A percentile compares a stretch with the other conserved stretches of the same genome.
Conservation (phyloP, 306 rosid genomes). For the Vigna nakashimae region DNA sequence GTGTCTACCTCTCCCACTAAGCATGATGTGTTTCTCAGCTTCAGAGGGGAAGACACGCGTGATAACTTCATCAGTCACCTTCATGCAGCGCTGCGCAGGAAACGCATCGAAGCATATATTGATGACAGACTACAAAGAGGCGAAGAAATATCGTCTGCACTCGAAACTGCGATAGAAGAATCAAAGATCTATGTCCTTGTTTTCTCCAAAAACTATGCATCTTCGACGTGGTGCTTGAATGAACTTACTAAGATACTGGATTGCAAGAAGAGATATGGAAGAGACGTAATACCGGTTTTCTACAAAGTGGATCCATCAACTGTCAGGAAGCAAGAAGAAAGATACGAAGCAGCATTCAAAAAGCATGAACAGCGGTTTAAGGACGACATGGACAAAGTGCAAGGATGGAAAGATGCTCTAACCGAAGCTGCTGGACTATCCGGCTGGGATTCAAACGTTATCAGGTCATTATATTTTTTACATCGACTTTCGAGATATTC, state of each 20-base stretch:
- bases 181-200: background rate
- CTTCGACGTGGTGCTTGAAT: background rate
- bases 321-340: constrained; percentile 20
- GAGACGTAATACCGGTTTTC: constrained; percentile 41
- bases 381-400: background rate
- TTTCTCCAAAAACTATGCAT: background rate
- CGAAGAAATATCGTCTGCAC: background rate
- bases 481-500: too few relatives aligned
- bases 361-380: background rate
- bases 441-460: background rate
- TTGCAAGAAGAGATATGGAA: constrained; percentile 3
- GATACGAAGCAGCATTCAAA: background rate
- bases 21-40: constrained; percentile 42
- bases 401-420: constrained; percentile 16
- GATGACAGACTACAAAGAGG: background rate
- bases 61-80: background rate
- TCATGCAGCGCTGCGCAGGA: background rate
- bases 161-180: background rate
- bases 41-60: constrained; percentile 43
- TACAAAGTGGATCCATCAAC: constrained; percentile 33
- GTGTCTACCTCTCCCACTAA: background rate
- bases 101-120: background rate
- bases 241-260: background rate
- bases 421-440: background rate
- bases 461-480: background rate